Evolutionary conservation across 257 asterid genomes (phyloP), one percentile per base, ranked within the genome.

Genomic region (Vinca minor): DNA sequence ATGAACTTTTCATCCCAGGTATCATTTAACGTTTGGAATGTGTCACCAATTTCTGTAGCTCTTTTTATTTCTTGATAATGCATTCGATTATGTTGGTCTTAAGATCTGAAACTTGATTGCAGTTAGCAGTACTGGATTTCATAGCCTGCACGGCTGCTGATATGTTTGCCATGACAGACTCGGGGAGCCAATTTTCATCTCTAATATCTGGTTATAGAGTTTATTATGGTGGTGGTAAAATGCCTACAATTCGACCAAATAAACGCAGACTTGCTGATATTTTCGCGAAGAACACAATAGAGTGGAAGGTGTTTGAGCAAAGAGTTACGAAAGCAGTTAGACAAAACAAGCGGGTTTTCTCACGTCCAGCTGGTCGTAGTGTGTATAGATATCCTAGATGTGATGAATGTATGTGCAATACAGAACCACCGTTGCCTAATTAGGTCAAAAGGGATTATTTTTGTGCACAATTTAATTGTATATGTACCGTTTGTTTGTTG

Each of bases 101-200:
- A 49, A 31, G 36, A 56, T 62, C 56, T 20, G 50, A 63, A 61
- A 36, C 52, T 26, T 68, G 59, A 38, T 47, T 77, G 86, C 95
- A 93, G 99, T 77, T 87, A 82, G 99, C 99, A 17, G 97, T 95
- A 1, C 78, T 93, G 73, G 99, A 93, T 81, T 93, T 93, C 78
- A 83, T 93, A 66, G 97, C 70, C 54, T 89, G 96, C 87, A 75
- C 95, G 0, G 97, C 95, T 58, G 82, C 99, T 38, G 97, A 93
- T 71, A 77, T 81, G 54, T 93, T 93, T 71, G 91, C 95, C 75
- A 93, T 93, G 96, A 93, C 99, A 28, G 99, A 93, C 78, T 87
- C 99, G 0, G 99, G 99, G 32, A 93, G 99, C 71, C 97, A 89
- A 64, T 89, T 93, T 76, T 93, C 99, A 29, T 93, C 97, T 21